These are phyloP conservation scores for Sclerotinia trifoliorum DNA, from an alignment of 2,329 filamentous ascomycete genomes.

Conservation along the genomic window DNA sequence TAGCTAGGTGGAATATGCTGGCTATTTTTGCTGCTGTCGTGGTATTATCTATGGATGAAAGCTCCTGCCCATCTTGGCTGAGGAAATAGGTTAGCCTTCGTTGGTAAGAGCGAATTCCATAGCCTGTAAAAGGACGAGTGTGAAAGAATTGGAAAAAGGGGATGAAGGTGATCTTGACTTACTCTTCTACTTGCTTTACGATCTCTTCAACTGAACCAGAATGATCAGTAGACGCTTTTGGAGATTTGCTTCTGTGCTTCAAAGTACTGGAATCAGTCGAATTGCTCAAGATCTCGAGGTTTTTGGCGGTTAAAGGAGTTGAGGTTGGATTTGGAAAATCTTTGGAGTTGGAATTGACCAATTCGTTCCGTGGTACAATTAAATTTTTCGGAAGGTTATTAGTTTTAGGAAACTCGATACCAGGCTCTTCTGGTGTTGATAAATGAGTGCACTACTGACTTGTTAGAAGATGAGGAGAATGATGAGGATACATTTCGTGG, in stretches of 20 bases:
- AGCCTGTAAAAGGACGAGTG: not conserved
- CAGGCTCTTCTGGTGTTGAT: not conserved
- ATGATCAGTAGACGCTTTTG: not conserved
- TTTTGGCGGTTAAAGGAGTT: not conserved
- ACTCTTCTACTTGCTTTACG: constrained; percentile 11
- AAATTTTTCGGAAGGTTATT: not conserved
- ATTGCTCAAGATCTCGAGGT: not conserved
- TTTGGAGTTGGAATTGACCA: not conserved
- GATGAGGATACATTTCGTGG: too few species aligned
- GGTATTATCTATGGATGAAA: not conserved
- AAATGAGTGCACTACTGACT: not conserved
- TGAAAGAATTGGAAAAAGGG: not conserved
- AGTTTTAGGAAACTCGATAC: not conserved
- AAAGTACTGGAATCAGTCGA: not conserved
- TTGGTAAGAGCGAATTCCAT: not conserved
- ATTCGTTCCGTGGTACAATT: not conserved
- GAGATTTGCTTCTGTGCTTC: not conserved
- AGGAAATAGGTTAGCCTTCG: constrained; percentile 3
- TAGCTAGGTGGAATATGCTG: not conserved
- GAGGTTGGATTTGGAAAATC: not conserved
- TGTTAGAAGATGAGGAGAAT: not conserved
- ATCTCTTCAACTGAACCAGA: constrained; percentile 3
- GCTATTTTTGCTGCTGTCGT: not conserved
- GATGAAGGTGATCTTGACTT: not conserved
- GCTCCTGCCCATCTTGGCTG: constrained; percentile 1